phyloP scores from a whole-genome alignment of 805 yeast genomes.

The Ogataea minuta region DNA sequence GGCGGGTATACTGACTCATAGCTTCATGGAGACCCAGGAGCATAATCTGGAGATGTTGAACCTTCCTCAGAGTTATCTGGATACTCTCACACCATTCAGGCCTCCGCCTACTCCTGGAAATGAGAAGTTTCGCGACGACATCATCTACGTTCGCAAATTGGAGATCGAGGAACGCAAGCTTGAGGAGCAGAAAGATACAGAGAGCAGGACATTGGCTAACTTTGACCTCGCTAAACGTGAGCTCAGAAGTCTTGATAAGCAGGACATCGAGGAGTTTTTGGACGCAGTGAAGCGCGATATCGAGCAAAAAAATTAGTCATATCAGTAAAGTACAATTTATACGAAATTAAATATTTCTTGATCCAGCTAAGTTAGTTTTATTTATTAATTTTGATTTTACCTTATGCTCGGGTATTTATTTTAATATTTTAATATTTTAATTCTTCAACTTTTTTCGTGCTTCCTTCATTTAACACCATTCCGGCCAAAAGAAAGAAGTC shows the following conservation, averaged over 20 bases:
- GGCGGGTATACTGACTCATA: conserved; percentile 32
- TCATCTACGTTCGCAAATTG: conserved; percentile 31
- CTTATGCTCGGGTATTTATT: conserved; percentile 1
- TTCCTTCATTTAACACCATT: conserved; percentile 3
- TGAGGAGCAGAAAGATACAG: conserved; percentile 17
- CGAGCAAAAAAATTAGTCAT: conserved; percentile 1
- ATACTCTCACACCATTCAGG: conserved; percentile 20
- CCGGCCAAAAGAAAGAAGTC: conserved; percentile 12
- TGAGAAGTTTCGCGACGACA: conserved; percentile 33
- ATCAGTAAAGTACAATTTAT: neutral
- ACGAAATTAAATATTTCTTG: neutral
- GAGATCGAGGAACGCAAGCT: conserved; percentile 30
- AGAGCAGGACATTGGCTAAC: conserved; percentile 17
- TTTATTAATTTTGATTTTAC: neutral
- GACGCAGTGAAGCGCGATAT: conserved; percentile 15
- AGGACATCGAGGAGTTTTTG: conserved; percentile 33
- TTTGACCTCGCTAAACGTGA: conserved; percentile 28
- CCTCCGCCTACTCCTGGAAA: conserved; percentile 30
- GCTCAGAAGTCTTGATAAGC: conserved; percentile 23
- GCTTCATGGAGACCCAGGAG: conserved; percentile 35
- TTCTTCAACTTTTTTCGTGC: conserved; percentile 1
- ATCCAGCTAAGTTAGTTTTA: neutral
- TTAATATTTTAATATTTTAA: neutral
- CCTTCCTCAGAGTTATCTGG: conserved; percentile 30
- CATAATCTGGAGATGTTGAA: conserved; percentile 35